Percentiles rank a stretch among this genome's conserved stretches.
These are phyloP conservation scores for Mycena sanguinolenta DNA, from an alignment of 768 basidiomycete genomes.

Conservation along the genomic window DNA sequence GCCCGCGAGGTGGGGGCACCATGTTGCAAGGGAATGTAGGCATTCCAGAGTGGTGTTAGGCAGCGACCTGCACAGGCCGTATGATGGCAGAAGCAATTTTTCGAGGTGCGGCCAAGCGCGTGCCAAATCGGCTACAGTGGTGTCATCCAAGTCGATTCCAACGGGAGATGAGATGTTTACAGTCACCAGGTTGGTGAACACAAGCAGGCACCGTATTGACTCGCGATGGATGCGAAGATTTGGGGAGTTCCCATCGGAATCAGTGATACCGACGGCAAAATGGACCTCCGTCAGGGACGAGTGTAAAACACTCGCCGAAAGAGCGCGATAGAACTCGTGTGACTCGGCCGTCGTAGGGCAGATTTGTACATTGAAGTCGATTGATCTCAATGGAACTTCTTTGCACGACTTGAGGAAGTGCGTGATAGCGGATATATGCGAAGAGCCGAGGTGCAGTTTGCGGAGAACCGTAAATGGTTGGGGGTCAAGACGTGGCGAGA, in stretches of 20 bases:
- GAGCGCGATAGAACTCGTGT: not conserved
- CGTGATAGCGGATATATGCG: constrained; percentile 2
- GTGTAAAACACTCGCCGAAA: constrained; percentile 4
- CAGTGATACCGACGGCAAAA: not conserved
- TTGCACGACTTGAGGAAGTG: constrained; percentile 10
- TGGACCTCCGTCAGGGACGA: not conserved
- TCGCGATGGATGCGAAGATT: not conserved
- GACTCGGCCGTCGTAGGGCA: not conserved
- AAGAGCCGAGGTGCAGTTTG: not conserved
- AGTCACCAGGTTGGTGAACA: constrained; percentile 7
- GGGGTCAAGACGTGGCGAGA: not conserved
- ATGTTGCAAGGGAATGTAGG: constrained; percentile 2
- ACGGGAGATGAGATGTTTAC: not conserved
- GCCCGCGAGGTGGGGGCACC: constrained; percentile 4
- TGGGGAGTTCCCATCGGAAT: not conserved
- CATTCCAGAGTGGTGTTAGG: constrained; percentile 14
- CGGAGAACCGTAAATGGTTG: constrained; percentile 5
- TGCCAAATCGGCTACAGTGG: constrained; percentile 9
- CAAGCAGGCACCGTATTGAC: constrained; percentile 1
- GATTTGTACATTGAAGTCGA: not conserved
- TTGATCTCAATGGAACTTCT: not conserved
- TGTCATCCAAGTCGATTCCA: constrained; percentile 11
- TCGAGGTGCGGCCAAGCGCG: constrained; percentile 11
- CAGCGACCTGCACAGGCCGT: not conserved
- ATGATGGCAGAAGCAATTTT: not conserved